Evolutionary conservation across 2,329 filamentous ascomycete species (phyloP), one percentile per base, ranked within the genome.

Genomic region (Ophiostoma sp.): DNA sequence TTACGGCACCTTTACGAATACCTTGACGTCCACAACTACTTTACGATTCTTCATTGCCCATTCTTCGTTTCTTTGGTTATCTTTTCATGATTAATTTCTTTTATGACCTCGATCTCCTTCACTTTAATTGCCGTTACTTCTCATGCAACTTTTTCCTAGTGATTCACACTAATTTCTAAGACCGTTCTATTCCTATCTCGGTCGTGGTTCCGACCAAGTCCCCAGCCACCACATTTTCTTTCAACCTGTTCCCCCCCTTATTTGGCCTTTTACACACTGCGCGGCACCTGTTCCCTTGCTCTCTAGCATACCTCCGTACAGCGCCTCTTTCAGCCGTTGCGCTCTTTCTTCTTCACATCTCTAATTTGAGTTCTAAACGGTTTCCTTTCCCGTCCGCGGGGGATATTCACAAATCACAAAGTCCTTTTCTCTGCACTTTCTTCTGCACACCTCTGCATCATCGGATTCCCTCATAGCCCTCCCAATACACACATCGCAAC

Each of bases 151-250:
- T 60, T 60, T 18, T 60, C 55, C 38, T 60, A 40, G 55, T 60
- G 55, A 60, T 60, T 60, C 49, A 55, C 49, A 55, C 8, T 18
- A 55, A 27, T 55, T 55, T 27, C 27, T 18, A 60, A 60, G 55
- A 60, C 55, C 14, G 36, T 18, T 27, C 66, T 65, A 68, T 67
- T 60, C 49, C 66, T 44, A 64, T 58, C 42, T 58, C 2, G 62
- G 60, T 36, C n/a, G 64, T 69, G 38, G 52, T 64, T 36, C 52
- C 64, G 47, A 38, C 52, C 27, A 27, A 58, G 47, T 38, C 67
- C 65, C 71, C 71, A 72, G 70, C 71, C 71, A 72, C 71, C 71
- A 52, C 68, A 69, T 70, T 71, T 72, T 70, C 42, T n/a, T 18
- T 40, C 42, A 49, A 40, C 52, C 62, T 38, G 45, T 66, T 18